Percentiles rank a stretch among this genome's conserved stretches.
These are phyloP conservation scores for Tolypocladium ophioglossoides DNA, from an alignment of 2,329 filamentous ascomycete genomes.

Conservation along the genomic window DNA sequence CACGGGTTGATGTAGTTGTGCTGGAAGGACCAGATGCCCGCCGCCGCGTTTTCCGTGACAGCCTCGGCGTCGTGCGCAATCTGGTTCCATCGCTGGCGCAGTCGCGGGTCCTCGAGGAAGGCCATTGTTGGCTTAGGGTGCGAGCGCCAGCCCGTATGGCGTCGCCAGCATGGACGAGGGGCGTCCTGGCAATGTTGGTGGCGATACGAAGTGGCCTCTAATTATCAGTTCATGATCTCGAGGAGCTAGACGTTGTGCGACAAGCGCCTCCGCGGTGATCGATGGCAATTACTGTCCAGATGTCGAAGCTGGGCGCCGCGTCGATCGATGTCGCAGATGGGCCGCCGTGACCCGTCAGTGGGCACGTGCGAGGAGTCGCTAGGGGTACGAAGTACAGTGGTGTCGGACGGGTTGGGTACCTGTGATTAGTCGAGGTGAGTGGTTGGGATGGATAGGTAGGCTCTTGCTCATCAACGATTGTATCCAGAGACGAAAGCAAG, in stretches of 20 bases:
- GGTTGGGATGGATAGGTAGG: neutral
- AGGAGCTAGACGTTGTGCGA: neutral
- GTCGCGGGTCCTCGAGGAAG: slow-evolving; percentile 69
- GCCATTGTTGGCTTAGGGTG: slow-evolving; percentile 34
- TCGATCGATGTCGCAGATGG: neutral
- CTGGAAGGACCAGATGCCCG: slow-evolving; percentile 79
- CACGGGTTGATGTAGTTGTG: slow-evolving; percentile 81
- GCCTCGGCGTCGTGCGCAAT: slow-evolving; percentile 84
- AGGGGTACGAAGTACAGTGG: no score
- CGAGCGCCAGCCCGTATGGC: neutral
- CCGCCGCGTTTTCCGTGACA: slow-evolving; percentile 85
- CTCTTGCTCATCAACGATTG: neutral
- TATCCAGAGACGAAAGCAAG: neutral
- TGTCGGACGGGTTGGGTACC: neutral
- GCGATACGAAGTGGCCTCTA: neutral
- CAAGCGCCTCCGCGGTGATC: neutral
- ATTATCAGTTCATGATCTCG: neutral
- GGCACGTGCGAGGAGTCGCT: neutral
- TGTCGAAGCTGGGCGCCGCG: neutral
- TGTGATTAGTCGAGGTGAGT: neutral
- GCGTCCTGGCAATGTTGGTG: neutral
- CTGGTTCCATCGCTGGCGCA: slow-evolving; percentile 89
- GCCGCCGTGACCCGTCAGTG: neutral
- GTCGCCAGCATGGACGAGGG: neutral
- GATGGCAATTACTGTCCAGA: neutral